Evolutionary conservation across 2,329 filamentous ascomycete genomes (phyloP).

Genomic region (Verticillium klebahnii): DNA sequence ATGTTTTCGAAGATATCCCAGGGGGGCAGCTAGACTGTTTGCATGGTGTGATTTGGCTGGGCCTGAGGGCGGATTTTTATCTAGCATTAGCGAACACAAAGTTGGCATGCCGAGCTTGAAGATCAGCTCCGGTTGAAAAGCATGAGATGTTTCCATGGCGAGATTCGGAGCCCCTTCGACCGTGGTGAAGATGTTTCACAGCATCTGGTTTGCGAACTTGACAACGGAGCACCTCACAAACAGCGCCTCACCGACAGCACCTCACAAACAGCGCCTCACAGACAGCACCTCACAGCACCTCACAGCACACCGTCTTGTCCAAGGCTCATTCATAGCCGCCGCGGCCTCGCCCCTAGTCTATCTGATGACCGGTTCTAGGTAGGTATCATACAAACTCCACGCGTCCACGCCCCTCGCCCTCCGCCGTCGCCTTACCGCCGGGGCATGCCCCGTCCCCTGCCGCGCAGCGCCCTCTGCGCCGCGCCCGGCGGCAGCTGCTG

Average conservation of each 20-base stretch:
- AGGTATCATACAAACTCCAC: slow-evolving; percentile 17
- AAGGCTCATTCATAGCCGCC: background rate
- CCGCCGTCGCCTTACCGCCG: slow-evolving; percentile 51
- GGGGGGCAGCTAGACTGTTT: background rate
- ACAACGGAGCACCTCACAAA: too few species aligned
- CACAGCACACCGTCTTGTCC: background rate
- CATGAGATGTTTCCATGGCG: too few species aligned
- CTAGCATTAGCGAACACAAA: background rate
- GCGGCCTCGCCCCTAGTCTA: background rate
- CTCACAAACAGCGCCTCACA: too few species aligned
- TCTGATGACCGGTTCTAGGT: background rate
- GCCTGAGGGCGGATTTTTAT: background rate
- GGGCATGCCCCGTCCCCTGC: slow-evolving; percentile 84
- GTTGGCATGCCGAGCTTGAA: background rate
- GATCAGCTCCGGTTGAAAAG: too few species aligned
- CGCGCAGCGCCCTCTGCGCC: slow-evolving; percentile 81
- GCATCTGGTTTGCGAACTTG: too few species aligned
- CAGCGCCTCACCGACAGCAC: background rate
- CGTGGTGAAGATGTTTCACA: too few species aligned
- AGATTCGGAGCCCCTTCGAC: too few species aligned
- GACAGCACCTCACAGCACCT: background rate
- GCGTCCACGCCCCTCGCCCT: slow-evolving; percentile 16
- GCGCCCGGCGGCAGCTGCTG: slow-evolving; percentile 73
- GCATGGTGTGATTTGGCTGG: background rate
- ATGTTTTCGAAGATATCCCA: background rate